Percentiles rank a stretch among this genome's conserved stretches.
Conservation (phyloP, 495 filamentous ascomycete genomes). For the Friedmanniomyces simplex region DNA sequence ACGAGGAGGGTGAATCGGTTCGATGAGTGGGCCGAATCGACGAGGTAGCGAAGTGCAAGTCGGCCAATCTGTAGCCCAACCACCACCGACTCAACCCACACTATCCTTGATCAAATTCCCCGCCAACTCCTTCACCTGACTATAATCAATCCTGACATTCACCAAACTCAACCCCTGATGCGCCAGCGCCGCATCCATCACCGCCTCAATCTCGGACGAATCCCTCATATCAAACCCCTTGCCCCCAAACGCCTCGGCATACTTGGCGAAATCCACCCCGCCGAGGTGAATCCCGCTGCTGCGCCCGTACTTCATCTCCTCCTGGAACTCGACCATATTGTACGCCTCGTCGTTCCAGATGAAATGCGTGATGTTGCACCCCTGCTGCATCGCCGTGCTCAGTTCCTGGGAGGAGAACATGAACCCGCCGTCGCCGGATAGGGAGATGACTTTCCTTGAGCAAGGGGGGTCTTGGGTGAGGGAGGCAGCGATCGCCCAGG, state of each 20-base stretch:
- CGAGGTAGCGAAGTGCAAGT: no score
- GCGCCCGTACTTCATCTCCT: slow-evolving; percentile 34
- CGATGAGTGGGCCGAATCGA: no score
- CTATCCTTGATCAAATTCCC: slow-evolving; percentile 18
- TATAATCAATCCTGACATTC: slow-evolving; percentile 33
- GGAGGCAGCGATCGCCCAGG: slow-evolving; percentile 34
- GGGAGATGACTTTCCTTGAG: slow-evolving; percentile 28
- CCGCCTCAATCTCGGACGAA: slow-evolving; percentile 23
- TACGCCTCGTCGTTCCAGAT: slow-evolving; percentile 35
- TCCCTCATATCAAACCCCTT: slow-evolving; percentile 27
- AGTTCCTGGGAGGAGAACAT: slow-evolving; percentile 32
- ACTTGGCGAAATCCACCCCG: slow-evolving; percentile 32
- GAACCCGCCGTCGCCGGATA: slow-evolving; percentile 32
- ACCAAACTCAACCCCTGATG: slow-evolving; percentile 32
- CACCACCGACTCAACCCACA: slow-evolving; percentile 11
- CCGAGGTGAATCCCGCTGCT: slow-evolving; percentile 29
- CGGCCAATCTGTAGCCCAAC: no score
- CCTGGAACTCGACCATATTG: slow-evolving; percentile 38
- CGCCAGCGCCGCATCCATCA: slow-evolving; percentile 29
- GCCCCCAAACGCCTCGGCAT: slow-evolving; percentile 32
- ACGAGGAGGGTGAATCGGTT: no score
- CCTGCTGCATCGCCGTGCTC: slow-evolving; percentile 30
- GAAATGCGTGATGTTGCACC: slow-evolving; percentile 36
- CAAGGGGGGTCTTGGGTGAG: slow-evolving; percentile 27
- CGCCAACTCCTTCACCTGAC: slow-evolving; percentile 14